Percentiles rank a stretch among this genome's conserved stretches.
Evolutionary conservation across 1,284 basidiomycete genomes (phyloP).

Genomic region (Meira miltonrushii): DNA sequence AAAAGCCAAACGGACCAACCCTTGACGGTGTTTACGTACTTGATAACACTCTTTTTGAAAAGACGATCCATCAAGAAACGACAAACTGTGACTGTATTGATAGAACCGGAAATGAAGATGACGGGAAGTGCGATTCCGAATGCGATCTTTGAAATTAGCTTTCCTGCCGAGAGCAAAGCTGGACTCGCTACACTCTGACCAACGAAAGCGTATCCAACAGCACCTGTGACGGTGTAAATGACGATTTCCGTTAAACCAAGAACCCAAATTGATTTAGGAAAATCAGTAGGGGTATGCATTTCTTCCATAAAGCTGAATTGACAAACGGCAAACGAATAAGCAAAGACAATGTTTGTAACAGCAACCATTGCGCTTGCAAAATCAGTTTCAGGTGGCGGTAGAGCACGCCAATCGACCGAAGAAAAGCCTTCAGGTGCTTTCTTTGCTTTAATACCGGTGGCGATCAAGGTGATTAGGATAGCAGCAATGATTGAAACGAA

Average conservation of each 20-base stretch:
- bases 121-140: slow-evolving; percentile 37
- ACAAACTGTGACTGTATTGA: slow-evolving; percentile 36
- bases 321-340: slow-evolving; percentile 43
- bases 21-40: slow-evolving; percentile 36
- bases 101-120: slow-evolving; percentile 43
- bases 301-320: slow-evolving; percentile 42
- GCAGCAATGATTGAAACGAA: slow-evolving; percentile 37
- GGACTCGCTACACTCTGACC: slow-evolving; percentile 31
- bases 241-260: slow-evolving; percentile 40
- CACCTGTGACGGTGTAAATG: slow-evolving; percentile 40
- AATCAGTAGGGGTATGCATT: slow-evolving; percentile 29
- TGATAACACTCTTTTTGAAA: slow-evolving; percentile 30
- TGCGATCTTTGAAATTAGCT: slow-evolving; percentile 31
- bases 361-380: slow-evolving; percentile 33
- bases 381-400: slow-evolving; percentile 30
- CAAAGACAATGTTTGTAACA: slow-evolving; percentile 38
- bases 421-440: slow-evolving; percentile 17
- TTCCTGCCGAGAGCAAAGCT: slow-evolving; percentile 32
- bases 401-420: slow-evolving; percentile 27
- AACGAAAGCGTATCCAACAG: slow-evolving; percentile 39
- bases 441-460: slow-evolving; percentile 27
- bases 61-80: slow-evolving; percentile 32
- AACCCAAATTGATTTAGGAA: slow-evolving; percentile 29
- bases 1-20: slow-evolving; percentile 34
- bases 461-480: slow-evolving; percentile 38